Base-by-base conservation (phyloP, 306 rosid species). In the Pterocarpus macrocarpus region DNA sequence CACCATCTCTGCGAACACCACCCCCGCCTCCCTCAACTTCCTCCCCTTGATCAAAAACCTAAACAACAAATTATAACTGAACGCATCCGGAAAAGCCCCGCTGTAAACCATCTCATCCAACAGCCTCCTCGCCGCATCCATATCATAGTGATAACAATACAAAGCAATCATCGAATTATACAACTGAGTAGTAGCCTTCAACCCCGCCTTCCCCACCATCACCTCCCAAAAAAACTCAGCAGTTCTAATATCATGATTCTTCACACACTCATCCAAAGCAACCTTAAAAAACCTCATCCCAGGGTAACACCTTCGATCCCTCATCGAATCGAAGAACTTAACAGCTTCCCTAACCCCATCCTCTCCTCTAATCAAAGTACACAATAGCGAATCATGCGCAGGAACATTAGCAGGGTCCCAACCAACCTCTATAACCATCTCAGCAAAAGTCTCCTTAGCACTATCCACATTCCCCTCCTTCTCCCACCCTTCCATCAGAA, bases 401-500 rank as follows among this genome's bases (percentile, higher is more conserved):
- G 88, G 82, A 13, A 85, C 86, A 85, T 92, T 90, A 50, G 14
- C 67, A 1, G 91, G 92, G 65, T 92, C 90, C 92, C 92, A 90
- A 58, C 97, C 97, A 41, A 86, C 71, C 34, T 90, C 89, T 15
- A 64, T 66, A 59, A 90, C 87, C 97, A 92, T 90, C 80, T 90
- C 92, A 15, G 81, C 82, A 52, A 92, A 92, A 7, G 87, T 88
- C 71, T 85, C 71, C 36, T 78, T 86, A 2, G 94, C 93, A 38
- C 82, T 63, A 69, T 17, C 72, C n/a, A 83, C 89, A 81, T 84
- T 81, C 64, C 80, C 76, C 32, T 92, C 92, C 5, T 53, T 77
- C 77, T 89, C 97, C 85, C 89, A 92, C 8, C 94, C 94, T n/a
- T 92, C 94, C 84, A 92, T 80, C 82, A 92, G 67, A 57, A 92